These are phyloP conservation scores for Athelia sp. DNA, from an alignment of 1,284 basidiomycete genomes.

Conservation along the genomic window DNA sequence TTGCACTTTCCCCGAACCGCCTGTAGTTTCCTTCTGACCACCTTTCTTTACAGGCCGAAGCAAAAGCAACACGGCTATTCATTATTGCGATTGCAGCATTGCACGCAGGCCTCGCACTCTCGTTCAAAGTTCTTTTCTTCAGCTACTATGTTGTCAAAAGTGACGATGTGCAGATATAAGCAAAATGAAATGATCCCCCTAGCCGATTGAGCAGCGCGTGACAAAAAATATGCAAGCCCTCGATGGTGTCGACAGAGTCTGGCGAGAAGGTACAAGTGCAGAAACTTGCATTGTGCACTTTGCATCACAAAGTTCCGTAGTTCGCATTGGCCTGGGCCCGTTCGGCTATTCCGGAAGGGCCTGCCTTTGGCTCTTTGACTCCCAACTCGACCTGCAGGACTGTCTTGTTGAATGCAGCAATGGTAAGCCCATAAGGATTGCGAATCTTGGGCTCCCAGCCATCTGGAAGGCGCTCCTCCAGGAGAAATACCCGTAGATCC, in stretches of 20 bases:
- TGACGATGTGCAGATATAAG: too few species aligned
- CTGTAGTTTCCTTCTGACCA: too few species aligned
- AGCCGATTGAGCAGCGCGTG: too few species aligned
- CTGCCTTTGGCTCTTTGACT: slow-evolving; percentile 31
- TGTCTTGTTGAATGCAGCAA: slow-evolving; percentile 51
- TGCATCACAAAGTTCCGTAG: too few species aligned
- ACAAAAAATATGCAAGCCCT: too few species aligned
- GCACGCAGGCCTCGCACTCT: slow-evolving; percentile 72
- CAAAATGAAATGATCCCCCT: too few species aligned
- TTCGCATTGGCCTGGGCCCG: too few species aligned
- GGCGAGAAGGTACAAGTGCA: too few species aligned
- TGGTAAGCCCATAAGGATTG: slow-evolving; percentile 52
- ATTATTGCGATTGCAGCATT: slow-evolving; percentile 68
- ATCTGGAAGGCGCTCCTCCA: slow-evolving; percentile 63
- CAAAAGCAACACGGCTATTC: slow-evolving; percentile 77
- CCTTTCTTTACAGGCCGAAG: slow-evolving; percentile 55
- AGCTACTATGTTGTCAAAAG: slow-evolving; percentile 63
- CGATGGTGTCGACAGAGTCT: too few species aligned
- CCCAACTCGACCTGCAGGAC: slow-evolving; percentile 50
- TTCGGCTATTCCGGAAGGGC: too few species aligned
- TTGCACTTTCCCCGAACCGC: not conserved
- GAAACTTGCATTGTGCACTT: too few species aligned
- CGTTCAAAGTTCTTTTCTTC: slow-evolving; percentile 87
- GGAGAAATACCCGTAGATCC: slow-evolving; percentile 49
- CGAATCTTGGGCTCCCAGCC: slow-evolving; percentile 62